phyloP scores from a whole-genome alignment of 2,329 filamentous ascomycete species.

The Fusarium clavum region DNA sequence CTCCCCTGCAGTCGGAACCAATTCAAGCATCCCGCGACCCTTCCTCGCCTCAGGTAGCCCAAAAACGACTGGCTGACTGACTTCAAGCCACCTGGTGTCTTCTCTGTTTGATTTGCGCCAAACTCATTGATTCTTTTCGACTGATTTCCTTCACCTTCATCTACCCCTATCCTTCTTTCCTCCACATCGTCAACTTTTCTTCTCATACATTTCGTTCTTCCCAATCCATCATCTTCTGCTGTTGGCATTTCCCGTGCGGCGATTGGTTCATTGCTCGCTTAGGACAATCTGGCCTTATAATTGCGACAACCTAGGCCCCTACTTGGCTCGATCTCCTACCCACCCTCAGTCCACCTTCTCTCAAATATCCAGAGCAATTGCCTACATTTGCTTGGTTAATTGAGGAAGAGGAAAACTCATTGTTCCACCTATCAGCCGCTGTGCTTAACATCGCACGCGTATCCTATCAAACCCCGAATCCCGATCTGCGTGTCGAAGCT shows the following conservation, averaged over 20 bases:
- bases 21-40: slow-evolving; percentile 44
- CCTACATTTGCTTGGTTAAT: slow-evolving; percentile 5
- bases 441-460: slow-evolving; percentile 12
- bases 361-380: slow-evolving; percentile 16
- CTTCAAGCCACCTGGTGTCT: slow-evolving; percentile 52
- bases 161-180: slow-evolving; percentile 35
- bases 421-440: slow-evolving; percentile 7
- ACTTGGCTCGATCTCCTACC: slow-evolving; percentile 25
- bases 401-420: slow-evolving; percentile 9
- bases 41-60: slow-evolving; percentile 47
- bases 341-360: slow-evolving; percentile 16
- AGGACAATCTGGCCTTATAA: slow-evolving; percentile 52
- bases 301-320: slow-evolving; percentile 40
- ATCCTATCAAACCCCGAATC: slow-evolving; percentile 12
- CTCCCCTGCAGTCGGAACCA: slow-evolving; percentile 46
- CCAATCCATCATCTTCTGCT: slow-evolving; percentile 6
- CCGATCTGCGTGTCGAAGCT: slow-evolving; percentile 22
- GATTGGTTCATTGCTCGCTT: slow-evolving; percentile 39
- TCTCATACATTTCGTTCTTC: background rate
- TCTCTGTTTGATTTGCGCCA: slow-evolving; percentile 46
- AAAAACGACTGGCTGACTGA: slow-evolving; percentile 43
- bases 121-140: slow-evolving; percentile 36
- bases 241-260: slow-evolving; percentile 32
- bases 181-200: slow-evolving; percentile 23
- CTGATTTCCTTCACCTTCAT: slow-evolving; percentile 22